Evolutionary conservation across 371 early-diverging fungal genomes (phyloP).

Genomic region (Mortierella sp.): DNA sequence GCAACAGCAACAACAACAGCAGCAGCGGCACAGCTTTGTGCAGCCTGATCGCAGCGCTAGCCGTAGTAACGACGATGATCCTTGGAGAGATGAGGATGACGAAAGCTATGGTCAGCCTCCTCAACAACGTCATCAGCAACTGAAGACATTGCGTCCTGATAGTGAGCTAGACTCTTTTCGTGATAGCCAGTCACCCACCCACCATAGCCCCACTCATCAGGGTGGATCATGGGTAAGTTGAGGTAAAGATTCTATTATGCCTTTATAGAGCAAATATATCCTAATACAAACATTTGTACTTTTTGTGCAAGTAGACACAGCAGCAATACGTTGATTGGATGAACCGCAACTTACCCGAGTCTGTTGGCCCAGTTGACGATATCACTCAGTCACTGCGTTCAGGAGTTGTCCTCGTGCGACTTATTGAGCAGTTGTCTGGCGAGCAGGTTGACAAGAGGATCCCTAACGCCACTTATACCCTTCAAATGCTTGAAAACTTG

Average conservation of each 20-base stretch:
- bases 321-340: constrained; percentile 67
- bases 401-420: constrained; percentile 63
- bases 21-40: constrained; percentile 39
- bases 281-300: background rate
- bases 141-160: constrained; percentile 31
- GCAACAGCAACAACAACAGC: constrained; percentile 22
- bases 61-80: constrained; percentile 31
- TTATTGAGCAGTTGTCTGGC: constrained; percentile 66
- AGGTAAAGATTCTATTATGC: background rate
- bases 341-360: constrained; percentile 59
- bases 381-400: constrained; percentile 62
- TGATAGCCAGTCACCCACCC: constrained; percentile 12
- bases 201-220: constrained; percentile 25
- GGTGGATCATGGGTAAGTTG: constrained; percentile 30
- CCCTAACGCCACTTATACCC: constrained; percentile 44
- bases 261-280: no score
- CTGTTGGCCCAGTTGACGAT: constrained; percentile 58
- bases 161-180: constrained; percentile 44
- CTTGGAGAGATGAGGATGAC: constrained; percentile 44
- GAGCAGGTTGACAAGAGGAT: constrained; percentile 59
- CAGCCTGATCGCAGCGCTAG: constrained; percentile 12
- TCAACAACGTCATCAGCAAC: constrained; percentile 15
- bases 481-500: constrained; percentile 63
- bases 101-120: constrained; percentile 24
- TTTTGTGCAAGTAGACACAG: constrained; percentile 42